Conservation (phyloP, 768 basidiomycete genomes). For the Rhizopogon vulgaris region DNA sequence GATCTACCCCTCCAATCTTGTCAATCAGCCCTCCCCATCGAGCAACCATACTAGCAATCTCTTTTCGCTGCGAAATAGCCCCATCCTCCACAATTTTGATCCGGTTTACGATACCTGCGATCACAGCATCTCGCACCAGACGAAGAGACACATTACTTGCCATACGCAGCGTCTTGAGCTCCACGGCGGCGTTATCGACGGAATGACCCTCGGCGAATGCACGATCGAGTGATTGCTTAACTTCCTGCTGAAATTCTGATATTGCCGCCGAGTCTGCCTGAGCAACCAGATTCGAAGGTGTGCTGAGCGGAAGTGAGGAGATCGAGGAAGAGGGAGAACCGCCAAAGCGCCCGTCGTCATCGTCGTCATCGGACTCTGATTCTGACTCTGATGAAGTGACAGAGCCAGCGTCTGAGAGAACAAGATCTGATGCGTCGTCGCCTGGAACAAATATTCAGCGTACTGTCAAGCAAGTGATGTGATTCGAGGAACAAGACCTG, state of each 20-base stretch:
- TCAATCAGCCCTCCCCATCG: conserved; percentile 84
- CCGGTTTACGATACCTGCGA: conserved; percentile 73
- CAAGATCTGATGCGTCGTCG: conserved; percentile 57
- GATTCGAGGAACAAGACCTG: conserved; percentile 19
- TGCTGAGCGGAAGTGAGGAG: conserved; percentile 37
- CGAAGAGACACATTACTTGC: conserved; percentile 87
- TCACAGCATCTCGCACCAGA: conserved; percentile 84
- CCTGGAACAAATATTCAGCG: conserved; percentile 25
- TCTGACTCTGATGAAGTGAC: conserved; percentile 47
- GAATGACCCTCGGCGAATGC: conserved; percentile 90
- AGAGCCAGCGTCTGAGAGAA: conserved; percentile 54
- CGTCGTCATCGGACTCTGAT: conserved; percentile 32
- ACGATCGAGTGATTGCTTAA: conserved; percentile 80
- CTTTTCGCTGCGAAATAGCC: conserved; percentile 51
- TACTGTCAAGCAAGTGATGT: conserved; percentile 1
- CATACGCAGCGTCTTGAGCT: conserved; percentile 95
- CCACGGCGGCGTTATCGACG: conserved; percentile 89
- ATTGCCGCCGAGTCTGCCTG: conserved; percentile 41
- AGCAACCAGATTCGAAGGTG: conserved; percentile 32
- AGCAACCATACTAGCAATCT: conserved; percentile 54
- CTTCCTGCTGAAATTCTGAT: conserved; percentile 71
- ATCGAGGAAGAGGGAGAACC: conserved; percentile 38
- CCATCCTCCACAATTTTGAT: conserved; percentile 58
- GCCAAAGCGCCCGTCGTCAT: conserved; percentile 35
- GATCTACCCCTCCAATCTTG: conserved; percentile 76